Percentiles rank a stretch among this genome's conserved stretches.
These are phyloP conservation scores for Phlegmacium glaucopus DNA, from an alignment of 768 basidiomycete genomes.

Conservation along the genomic window DNA sequence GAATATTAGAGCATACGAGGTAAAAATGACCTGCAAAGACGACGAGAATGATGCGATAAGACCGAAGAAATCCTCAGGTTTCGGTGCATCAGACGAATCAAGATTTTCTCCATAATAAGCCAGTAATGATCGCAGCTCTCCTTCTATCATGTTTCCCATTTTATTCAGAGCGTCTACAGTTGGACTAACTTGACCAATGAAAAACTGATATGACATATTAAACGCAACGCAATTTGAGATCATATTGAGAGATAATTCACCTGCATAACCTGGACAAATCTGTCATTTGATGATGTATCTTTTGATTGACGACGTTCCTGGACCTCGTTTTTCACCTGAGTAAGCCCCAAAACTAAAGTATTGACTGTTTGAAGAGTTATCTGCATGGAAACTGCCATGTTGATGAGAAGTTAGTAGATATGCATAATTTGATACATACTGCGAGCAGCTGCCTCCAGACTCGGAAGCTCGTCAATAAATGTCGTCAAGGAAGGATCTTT, in stretches of 20 bases:
- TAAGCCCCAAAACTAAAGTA: constrained; percentile 51
- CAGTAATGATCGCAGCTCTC: constrained; percentile 58
- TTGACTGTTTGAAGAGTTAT: constrained; percentile 58
- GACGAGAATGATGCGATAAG: constrained; percentile 72
- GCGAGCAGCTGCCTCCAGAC: constrained; percentile 79
- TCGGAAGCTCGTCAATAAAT: constrained; percentile 80
- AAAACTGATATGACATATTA: constrained; percentile 33
- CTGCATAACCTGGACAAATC: constrained; percentile 69
- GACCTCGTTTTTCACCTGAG: constrained; percentile 57
- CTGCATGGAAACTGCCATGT: constrained; percentile 65
- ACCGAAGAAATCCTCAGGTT: constrained; percentile 82
- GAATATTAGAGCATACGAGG: background rate
- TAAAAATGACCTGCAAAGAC: constrained; percentile 54
- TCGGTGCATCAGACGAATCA: constrained; percentile 57
- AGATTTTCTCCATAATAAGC: constrained; percentile 78
- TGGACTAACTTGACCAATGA: constrained; percentile 44
- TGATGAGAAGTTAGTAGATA: background rate
- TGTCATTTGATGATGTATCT: constrained; percentile 43
- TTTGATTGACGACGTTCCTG: constrained; percentile 31
- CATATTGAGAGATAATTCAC: constrained; percentile 32
- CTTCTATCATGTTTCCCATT: constrained; percentile 53
- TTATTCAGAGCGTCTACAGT: constrained; percentile 64
- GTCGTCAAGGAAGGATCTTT: constrained; percentile 60
- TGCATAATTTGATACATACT: constrained; percentile 38
- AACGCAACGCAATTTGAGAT: background rate